These are phyloP conservation scores for Yamadazyma kitorensis DNA, from an alignment of 805 yeast species.

Conservation along the genomic window DNA sequence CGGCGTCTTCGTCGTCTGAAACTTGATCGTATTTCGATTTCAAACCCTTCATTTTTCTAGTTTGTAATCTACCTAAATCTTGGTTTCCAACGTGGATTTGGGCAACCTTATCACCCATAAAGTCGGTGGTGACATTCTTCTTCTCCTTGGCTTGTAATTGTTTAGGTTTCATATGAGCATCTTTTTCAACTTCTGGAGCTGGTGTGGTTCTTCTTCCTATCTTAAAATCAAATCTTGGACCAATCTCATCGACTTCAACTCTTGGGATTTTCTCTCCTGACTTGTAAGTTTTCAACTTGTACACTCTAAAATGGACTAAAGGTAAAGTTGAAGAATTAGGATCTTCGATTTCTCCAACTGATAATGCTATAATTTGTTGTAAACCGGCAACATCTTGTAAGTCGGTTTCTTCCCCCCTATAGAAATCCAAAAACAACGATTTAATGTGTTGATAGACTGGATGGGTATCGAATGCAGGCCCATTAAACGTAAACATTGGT, in stretches of 20 bases:
- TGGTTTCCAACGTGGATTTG: conserved; percentile 95
- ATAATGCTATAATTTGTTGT: conserved; percentile 83
- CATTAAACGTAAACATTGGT: conserved; percentile 93
- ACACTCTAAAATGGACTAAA: conserved; percentile 83
- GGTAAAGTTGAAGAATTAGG: conserved; percentile 73
- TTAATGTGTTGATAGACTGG: conserved; percentile 84
- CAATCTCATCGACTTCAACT: conserved; percentile 90
- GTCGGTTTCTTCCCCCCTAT: conserved; percentile 77
- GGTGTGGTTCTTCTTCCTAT: conserved; percentile 84
- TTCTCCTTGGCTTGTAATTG: conserved; percentile 76
- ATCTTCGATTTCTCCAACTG: conserved; percentile 74
- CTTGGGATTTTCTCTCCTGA: conserved; percentile 90
- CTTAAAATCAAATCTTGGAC: conserved; percentile 91
- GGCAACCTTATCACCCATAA: conserved; percentile 95
- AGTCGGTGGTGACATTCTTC: conserved; percentile 86
- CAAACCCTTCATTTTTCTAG: conserved; percentile 98
- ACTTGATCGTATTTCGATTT: conserved; percentile 82
- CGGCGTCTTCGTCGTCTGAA: conserved; percentile 47
- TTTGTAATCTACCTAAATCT: conserved; percentile 85
- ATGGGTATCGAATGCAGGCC: conserved; percentile 85
- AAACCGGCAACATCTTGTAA: conserved; percentile 92
- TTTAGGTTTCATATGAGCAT: conserved; percentile 77
- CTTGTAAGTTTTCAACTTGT: conserved; percentile 74
- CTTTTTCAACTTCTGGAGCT: conserved; percentile 84
- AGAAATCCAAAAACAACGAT: conserved; percentile 87